These are phyloP conservation scores for Ophiostoma ulmi DNA, from an alignment of 2,329 filamentous ascomycete genomes.

Conservation along the genomic window DNA sequence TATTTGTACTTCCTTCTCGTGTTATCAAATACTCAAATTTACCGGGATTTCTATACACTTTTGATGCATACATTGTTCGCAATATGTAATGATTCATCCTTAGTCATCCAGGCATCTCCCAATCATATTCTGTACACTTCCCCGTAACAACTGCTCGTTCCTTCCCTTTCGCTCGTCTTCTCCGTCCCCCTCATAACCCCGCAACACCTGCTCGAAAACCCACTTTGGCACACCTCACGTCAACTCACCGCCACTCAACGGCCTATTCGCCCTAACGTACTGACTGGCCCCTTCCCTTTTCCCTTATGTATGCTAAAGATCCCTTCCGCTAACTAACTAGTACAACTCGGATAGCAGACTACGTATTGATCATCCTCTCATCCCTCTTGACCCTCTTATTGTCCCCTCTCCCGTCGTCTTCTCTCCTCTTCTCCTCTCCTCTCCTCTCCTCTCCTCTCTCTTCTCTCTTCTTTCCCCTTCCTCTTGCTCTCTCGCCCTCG, in stretches of 20 bases:
- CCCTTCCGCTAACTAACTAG: neutral
- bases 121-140: neutral
- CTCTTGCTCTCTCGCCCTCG: neutral
- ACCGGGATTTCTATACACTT: neutral
- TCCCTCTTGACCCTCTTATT: neutral
- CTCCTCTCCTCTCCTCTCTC: neutral
- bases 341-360: neutral
- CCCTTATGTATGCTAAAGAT: neutral
- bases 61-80: too few relatives aligned
- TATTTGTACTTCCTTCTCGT: neutral
- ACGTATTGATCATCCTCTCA: neutral
- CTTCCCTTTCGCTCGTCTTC: slow-evolving; percentile 17
- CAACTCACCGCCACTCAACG: slow-evolving; percentile 23
- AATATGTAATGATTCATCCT: too few relatives aligned
- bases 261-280: neutral
- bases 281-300: neutral
- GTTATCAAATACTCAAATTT: neutral
- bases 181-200: slow-evolving; percentile 16
- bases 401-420: slow-evolving; percentile 7
- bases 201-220: slow-evolving; percentile 14
- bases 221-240: slow-evolving; percentile 19
- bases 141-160: neutral
- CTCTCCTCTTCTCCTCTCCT: neutral
- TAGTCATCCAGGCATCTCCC: neutral
- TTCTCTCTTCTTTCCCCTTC: neutral